Evolutionary conservation across 805 yeast genomes (phyloP), one percentile per base, ranked within the genome.

Genomic region (Candida odintsovae): DNA sequence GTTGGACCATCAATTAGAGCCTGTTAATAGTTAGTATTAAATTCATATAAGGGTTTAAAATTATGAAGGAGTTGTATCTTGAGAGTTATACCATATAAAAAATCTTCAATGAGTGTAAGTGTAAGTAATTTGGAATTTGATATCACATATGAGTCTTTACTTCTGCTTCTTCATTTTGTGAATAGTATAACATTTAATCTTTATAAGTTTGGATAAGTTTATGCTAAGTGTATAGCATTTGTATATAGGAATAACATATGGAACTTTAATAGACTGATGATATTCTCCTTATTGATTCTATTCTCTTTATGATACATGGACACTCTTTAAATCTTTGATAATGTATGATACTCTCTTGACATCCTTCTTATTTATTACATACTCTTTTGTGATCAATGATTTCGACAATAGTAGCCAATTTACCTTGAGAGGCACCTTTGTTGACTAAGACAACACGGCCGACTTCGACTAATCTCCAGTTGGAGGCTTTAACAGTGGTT

Each of bases 381-480:
- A 86, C 98, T 80, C 97, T 87, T 83, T 89, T 90, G 83, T 94
- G 97, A 83, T 94, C 98, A 71, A 94, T 87, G 79, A 94, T 88
- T 82, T 94, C 99, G 69, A 90, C 98, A 68, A 94, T 84, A 71
- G 96, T 78, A 68, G 98, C 99, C 71, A 94, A 83, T 77, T 89
- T 87, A 64, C 86, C 86, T 57, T 82, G 73, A 65, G 66, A 67
- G 56, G 73, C 70, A 68, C 88, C 87, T 75, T 84, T 80, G 84
- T 82, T 80, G 71, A 92, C 72, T 70, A 92, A 85, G 73, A 90
- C 96, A 72, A 94, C 87, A 81, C 99, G 96, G 75, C 99, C 99
- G 71, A 90, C 87, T 83, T 92, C 97, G 74, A 94, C 99, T 71
- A 82, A 83, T 87, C 97, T 89, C 98, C 98, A 94, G 92, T 87